Percentiles rank a stretch among this genome's conserved stretches.
Evolutionary conservation across 208 protist species (phyloP).

Genomic region (Wallacemonas collosoma): DNA sequence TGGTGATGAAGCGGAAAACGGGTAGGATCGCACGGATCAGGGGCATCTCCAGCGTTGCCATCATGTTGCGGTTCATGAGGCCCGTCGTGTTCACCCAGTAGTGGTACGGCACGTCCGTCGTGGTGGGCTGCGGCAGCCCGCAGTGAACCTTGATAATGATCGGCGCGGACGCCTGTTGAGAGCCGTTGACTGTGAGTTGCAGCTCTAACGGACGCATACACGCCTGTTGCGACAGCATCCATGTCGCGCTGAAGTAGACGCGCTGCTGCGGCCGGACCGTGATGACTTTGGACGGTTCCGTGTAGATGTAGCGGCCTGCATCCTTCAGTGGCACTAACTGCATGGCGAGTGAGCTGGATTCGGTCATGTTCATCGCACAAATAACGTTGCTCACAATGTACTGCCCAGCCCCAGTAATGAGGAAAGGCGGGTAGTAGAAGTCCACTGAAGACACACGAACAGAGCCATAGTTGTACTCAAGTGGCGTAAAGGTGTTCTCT

Average conservation of each 20-base stretch:
- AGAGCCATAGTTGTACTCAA: constrained; percentile 87
- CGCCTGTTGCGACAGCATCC: constrained; percentile 47
- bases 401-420: constrained; percentile 65
- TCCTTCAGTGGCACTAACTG: constrained; percentile 71
- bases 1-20: constrained; percentile 70
- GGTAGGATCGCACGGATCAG: constrained; percentile 71
- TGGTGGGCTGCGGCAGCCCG: constrained; percentile 55
- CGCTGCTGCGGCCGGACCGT: constrained; percentile 88
- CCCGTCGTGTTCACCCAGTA: constrained; percentile 91
- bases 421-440: constrained; percentile 86
- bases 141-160: constrained; percentile 81
- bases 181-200: constrained; percentile 80
- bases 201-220: constrained; percentile 73
- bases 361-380: constrained; percentile 90
- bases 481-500: constrained; percentile 61
- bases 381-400: constrained; percentile 88
- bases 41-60: constrained; percentile 75
- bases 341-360: constrained; percentile 83
- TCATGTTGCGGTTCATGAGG: constrained; percentile 77
- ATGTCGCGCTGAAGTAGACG: constrained; percentile 86
- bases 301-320: constrained; percentile 57
- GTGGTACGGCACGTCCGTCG: constrained; percentile 73
- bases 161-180: constrained; percentile 62
- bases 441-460: constrained; percentile 83
- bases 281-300: constrained; percentile 76